Base-by-base conservation (phyloP, 305 asterid species). In the Plantago lanceolata region DNA sequence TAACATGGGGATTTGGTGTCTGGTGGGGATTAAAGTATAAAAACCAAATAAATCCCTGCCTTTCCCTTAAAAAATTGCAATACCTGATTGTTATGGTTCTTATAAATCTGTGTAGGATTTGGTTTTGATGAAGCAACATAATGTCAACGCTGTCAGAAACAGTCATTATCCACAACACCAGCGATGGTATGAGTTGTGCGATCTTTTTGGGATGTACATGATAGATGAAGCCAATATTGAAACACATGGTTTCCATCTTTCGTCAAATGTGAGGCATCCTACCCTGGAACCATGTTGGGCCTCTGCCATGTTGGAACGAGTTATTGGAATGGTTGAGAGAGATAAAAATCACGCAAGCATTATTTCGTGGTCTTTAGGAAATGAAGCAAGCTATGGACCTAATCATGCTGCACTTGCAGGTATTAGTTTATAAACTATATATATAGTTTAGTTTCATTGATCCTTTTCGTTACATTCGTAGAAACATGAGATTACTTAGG, bases 191-290 rank as follows among this genome's bases (percentile, higher is more conserved):
- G 97, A 89, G 84, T 78, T 93, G 59, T 93, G 99, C 55, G 97
- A 93, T 82, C 85, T 89, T 61, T 93, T 93, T 79, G 99, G 99
- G 78, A 78, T 93, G 92, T 93, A 93, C 90, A 85, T 93, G 96
- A 87, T 93, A 16, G 97, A 93, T 58, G 99, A 93, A 81, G 99
- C 99, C 79, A 93, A 93, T 76, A 93, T 89, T 26, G 99, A 93
- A 82, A 93, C 97, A 28, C 99, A 93, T 52, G 99, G 97, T 55
- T 93, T 89, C 79, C 88, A 83, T 74, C 90, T 82, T 69, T 82
- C 79, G 63, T 75, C 82, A 65, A 71, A 76, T 64, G 63, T 84
- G 59, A 85, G 79, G 81, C 96, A 90, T 79, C 99, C 97, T 64
- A 79, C 97, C 31, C 76, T 61, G 48, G 95, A 87, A 74, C 81